Evolutionary conservation across 2,329 filamentous ascomycete genomes (phyloP).

Genomic region (Exserohilum turcica): DNA sequence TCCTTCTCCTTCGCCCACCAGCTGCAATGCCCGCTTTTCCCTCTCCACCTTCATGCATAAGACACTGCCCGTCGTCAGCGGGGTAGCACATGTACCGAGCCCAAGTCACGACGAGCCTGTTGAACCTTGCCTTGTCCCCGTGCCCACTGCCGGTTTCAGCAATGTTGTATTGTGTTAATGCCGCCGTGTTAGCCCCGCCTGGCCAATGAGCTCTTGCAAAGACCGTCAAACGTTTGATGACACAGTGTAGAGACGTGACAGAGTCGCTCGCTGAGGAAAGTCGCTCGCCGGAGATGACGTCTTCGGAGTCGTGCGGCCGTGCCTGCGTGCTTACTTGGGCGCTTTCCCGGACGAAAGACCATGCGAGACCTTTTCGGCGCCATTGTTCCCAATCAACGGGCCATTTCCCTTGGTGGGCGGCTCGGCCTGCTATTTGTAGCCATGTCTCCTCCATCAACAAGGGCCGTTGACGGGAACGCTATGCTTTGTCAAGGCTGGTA

Average conservation of each 20-base stretch:
- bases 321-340: background rate
- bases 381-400: no score
- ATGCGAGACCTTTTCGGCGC: background rate
- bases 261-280: no score
- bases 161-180: background rate
- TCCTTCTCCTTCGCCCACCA: background rate
- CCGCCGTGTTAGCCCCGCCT: background rate
- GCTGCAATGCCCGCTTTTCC: background rate
- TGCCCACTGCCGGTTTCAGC: background rate
- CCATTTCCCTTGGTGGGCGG: background rate
- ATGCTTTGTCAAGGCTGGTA: background rate
- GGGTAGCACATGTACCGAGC: background rate
- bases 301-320: background rate
- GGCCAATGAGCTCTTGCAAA: background rate
- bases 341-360: background rate
- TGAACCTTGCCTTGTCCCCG: background rate
- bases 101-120: background rate
- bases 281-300: no score
- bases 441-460: background rate
- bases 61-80: background rate
- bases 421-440: background rate
- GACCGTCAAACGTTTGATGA: background rate
- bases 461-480: background rate
- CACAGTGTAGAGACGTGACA: background rate
- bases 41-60: background rate